A percentile compares a stretch with the other conserved stretches of the same genome.
These are phyloP conservation scores for Penicilliopsis zonata DNA, from an alignment of 495 filamentous ascomycete genomes.

Conservation along the genomic window DNA sequence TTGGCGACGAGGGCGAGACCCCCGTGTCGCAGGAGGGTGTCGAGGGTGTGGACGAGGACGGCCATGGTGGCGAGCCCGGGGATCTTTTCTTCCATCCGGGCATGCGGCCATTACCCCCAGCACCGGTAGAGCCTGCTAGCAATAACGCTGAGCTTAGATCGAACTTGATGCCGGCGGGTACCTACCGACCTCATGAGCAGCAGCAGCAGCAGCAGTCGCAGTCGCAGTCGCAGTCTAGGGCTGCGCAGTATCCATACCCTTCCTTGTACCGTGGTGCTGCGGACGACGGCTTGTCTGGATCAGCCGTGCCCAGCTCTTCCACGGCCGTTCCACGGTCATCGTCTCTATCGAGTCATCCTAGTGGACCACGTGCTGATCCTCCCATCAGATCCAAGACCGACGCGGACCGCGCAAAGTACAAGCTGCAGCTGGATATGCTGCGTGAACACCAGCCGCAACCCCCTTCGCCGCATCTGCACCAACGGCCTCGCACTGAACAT, in stretches of 20 bases:
- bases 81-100: slow-evolving; percentile 94
- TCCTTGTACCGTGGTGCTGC: slow-evolving; percentile 28
- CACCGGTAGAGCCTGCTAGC: slow-evolving; percentile 44
- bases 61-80: slow-evolving; percentile 63
- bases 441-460: slow-evolving; percentile 37
- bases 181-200: slow-evolving; percentile 35
- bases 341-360: slow-evolving; percentile 69
- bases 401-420: slow-evolving; percentile 55
- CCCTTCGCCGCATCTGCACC: too few species aligned
- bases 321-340: slow-evolving; percentile 78
- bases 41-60: slow-evolving; percentile 44
- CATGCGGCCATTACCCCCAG: slow-evolving; percentile 70
- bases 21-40: slow-evolving; percentile 38
- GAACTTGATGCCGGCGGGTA: slow-evolving; percentile 44
- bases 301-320: slow-evolving; percentile 29
- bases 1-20: slow-evolving; percentile 62
- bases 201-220: slow-evolving; percentile 20
- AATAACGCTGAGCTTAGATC: slow-evolving; percentile 26
- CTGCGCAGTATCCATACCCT: slow-evolving; percentile 31
- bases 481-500: too few species aligned
- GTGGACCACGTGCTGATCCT: slow-evolving; percentile 65
- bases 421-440: slow-evolving; percentile 44
- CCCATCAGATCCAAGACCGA: slow-evolving; percentile 92
- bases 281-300: slow-evolving; percentile 34
- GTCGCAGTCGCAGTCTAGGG: slow-evolving; percentile 16